Evolutionary conservation across 2,329 filamentous ascomycete genomes (phyloP).

Genomic region (Hypoxylon sp.): DNA sequence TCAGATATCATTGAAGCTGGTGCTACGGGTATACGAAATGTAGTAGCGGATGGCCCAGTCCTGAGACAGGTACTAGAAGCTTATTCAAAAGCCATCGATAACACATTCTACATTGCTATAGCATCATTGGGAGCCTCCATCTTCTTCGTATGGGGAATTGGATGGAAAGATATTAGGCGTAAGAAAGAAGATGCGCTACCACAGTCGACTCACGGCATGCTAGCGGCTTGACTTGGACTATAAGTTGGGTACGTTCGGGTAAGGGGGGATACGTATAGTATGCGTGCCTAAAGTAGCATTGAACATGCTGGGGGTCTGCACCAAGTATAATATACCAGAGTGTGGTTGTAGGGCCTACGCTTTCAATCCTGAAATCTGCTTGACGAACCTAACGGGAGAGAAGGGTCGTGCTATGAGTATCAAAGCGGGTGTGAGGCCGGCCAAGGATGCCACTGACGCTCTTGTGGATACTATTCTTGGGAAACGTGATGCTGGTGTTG

Average conservation of each 20-base stretch:
- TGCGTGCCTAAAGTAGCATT: not conserved
- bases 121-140: not conserved
- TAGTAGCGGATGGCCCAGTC: not conserved
- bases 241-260: not conserved
- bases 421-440: no score
- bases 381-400: no score
- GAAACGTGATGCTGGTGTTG: no score
- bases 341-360: not conserved
- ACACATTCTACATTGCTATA: constrained; percentile 1
- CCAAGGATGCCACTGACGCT: no score
- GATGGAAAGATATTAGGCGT: constrained; percentile 10
- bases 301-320: not conserved
- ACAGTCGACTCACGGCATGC: not conserved
- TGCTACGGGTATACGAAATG: constrained; percentile 5
- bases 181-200: not conserved
- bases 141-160: constrained; percentile 11
- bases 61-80: not conserved
- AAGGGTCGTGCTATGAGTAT: no score
- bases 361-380: no score
- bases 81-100: constrained; percentile 3
- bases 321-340: not conserved
- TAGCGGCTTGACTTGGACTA: not conserved
- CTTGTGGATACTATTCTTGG: no score
- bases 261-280: not conserved
- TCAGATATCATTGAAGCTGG: not conserved